Evolutionary conservation across 1,284 basidiomycete genomes (phyloP), one percentile per base, ranked within the genome.

Genomic region (Melanopsichium pennsylvanicum): DNA sequence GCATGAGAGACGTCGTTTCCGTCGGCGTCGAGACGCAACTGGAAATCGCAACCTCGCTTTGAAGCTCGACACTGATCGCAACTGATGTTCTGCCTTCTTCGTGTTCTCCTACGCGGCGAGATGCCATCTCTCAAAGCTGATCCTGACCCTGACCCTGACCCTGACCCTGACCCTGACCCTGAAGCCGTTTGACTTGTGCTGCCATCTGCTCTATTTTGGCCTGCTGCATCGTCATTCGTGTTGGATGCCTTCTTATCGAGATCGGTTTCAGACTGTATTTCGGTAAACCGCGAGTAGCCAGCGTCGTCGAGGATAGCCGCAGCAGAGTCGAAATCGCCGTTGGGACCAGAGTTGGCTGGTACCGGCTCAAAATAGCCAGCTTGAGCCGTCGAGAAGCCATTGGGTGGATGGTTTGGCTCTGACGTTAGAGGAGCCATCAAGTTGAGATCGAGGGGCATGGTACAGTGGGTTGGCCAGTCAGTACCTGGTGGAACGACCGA

Each of bases 31-130:
- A 64, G 61, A 25, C 59, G 55, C 26, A 70, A 48, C 35, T 70
- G 68, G 22, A 70, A 70, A 26, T 70, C 68, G 18, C 68, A 70
- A 6, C 68, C 68, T 36, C 68, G 51, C 47, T 70, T 70, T 12
- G 68, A 70, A 11, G 68, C 68, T 19, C 68, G 51, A 31, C 68
- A 70, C 40, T 70, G 68, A 36, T 70, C 68, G 19, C 68, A 70
- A 66, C 68, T 70, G 49, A 70, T 66, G 40, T 70, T 70, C 29
- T 70, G 68, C 39, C 68, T 47, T 26, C 68, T 35, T 13, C 68
- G 60, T 18, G 61, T 70, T 16, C 67, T 46, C 8, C 67, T 34
- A 23, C 67, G 55, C 12, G 67, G 60, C 7, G 64, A 49, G n/a
- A 61, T 48, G 35, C 45, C 64, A 21, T 68, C 64, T 33, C 23